phyloP scores from a whole-genome alignment of 495 filamentous ascomycete genomes.

The Glutinoglossum americanum region DNA sequence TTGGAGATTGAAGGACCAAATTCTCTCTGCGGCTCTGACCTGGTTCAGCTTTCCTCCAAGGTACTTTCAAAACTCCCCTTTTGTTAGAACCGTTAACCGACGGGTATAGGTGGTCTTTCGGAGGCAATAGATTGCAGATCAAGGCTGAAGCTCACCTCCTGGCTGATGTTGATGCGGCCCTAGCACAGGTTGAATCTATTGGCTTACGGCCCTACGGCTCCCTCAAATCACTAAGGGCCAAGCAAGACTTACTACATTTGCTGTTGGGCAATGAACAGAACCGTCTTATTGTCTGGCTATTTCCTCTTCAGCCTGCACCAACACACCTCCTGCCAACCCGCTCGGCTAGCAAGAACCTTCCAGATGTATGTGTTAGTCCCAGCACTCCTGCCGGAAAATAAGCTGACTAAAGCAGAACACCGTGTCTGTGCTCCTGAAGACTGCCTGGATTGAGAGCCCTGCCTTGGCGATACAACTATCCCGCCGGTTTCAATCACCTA shows the following conservation, averaged over 20 bases:
- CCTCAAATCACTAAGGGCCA: slow-evolving; percentile 44
- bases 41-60: slow-evolving; percentile 73
- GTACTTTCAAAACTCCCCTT: slow-evolving; percentile 9
- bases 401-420: slow-evolving; percentile 19
- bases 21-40: slow-evolving; percentile 59
- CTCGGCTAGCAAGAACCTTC: slow-evolving; percentile 11
- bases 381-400: neutral
- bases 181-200: slow-evolving; percentile 34
- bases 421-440: slow-evolving; percentile 39
- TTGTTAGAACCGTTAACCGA: slow-evolving; percentile 6
- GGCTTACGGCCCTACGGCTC: slow-evolving; percentile 29
- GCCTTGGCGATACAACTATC: slow-evolving; percentile 65
- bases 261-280: slow-evolving; percentile 71
- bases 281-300: slow-evolving; percentile 75
- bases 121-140: slow-evolving; percentile 76
- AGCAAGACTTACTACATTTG: slow-evolving; percentile 56
- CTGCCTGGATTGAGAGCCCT: slow-evolving; percentile 71
- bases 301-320: slow-evolving; percentile 39
- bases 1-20: slow-evolving; percentile 68
- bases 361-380: slow-evolving; percentile 6
- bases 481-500: slow-evolving; percentile 53
- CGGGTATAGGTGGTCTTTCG: slow-evolving; percentile 58
- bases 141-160: slow-evolving; percentile 79
- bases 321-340: slow-evolving; percentile 29
- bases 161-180: slow-evolving; percentile 42